Base-by-base conservation (phyloP, 495 filamentous ascomycete genomes). In the Daldinia concentrica region DNA sequence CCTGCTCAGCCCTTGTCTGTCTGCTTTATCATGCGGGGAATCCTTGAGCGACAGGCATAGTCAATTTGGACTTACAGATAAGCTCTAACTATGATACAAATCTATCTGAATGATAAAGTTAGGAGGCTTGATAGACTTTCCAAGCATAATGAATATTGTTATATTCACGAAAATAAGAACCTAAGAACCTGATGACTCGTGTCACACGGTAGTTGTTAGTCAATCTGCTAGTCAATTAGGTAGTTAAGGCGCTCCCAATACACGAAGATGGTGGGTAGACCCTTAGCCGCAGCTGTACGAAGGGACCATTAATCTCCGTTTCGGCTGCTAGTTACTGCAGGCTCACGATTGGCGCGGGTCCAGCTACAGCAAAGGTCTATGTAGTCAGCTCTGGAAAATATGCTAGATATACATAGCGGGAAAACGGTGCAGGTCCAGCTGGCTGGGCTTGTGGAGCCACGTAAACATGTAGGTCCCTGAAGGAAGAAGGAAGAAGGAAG, bases 231-330 rank as follows among this genome's bases (percentile, higher is more conserved):
- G 26, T 36, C 34, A 1, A 36, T 14, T 14, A 36, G 34, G 34
- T 36, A 36, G 57, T 29, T 9, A 51, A 51, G 17, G 50, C 7
- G 39, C 1, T 56, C 37, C n/a, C 37, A 45, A 62, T 30, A 17
- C 8, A 29, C 19, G 30, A 41, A 51, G 56, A 34, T 74, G 71
- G 71, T 66, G 58, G 58, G 62, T n/a, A 58, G 62, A 63, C 36
- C 22, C 62, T 74, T 59, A 27, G 45, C 62, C 62, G 59, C 66
- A 74, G 61, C 57, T 74, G 71, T 70, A 70, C 62, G 58, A 66
- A 74, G 71, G 71, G 71, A 70, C 71, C 71, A 54, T 51, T 66
- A 52, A 43, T 29, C 26, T 24, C 45, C 41, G 39, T 62, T 34
- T 70, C 43, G 59, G 59, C 56, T 69, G 71, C 57, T 39, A 66